Conservation (phyloP, 129 eudicot genomes). For the Artemisia argyi region DNA sequence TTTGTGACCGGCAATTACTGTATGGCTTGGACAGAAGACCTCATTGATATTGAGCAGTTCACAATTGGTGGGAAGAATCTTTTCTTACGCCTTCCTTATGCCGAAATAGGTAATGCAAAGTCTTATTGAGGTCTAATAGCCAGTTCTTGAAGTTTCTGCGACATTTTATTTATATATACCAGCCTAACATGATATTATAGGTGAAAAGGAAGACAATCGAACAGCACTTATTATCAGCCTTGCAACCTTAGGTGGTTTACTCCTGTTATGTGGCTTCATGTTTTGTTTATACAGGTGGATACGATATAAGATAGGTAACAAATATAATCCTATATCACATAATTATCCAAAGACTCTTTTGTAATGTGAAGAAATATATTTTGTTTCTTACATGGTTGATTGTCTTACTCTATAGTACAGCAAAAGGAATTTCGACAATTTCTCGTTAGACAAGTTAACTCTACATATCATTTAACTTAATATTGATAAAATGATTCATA, state of each 20-base stretch:
- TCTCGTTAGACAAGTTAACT: too few relatives aligned
- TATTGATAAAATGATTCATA: too few relatives aligned
- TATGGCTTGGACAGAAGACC: slow-evolving; percentile 38
- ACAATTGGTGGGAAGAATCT: slow-evolving; percentile 33
- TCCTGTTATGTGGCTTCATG: slow-evolving; percentile 23
- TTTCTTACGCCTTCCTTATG: slow-evolving; percentile 39
- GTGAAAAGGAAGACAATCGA: background rate
- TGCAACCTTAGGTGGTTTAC: slow-evolving; percentile 18
- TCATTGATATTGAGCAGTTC: slow-evolving; percentile 33
- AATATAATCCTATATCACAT: background rate
- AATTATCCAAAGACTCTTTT: background rate
- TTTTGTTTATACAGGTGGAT: slow-evolving; percentile 6
- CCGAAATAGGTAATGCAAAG: slow-evolving; percentile 28
- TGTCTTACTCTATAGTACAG: too few relatives aligned
- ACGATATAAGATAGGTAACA: slow-evolving; percentile 16
- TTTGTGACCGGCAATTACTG: slow-evolving; percentile 30
- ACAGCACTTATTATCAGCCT: slow-evolving; percentile 9
- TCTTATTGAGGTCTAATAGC: background rate
- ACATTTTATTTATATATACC: background rate
- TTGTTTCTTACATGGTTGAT: too few relatives aligned
- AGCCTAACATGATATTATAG: background rate
- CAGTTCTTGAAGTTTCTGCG: background rate
- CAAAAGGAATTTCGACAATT: too few relatives aligned
- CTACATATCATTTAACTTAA: too few relatives aligned
- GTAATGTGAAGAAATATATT: too few relatives aligned